Base-by-base conservation (phyloP, 768 basidiomycete species). In the Termitomyces sp. region DNA sequence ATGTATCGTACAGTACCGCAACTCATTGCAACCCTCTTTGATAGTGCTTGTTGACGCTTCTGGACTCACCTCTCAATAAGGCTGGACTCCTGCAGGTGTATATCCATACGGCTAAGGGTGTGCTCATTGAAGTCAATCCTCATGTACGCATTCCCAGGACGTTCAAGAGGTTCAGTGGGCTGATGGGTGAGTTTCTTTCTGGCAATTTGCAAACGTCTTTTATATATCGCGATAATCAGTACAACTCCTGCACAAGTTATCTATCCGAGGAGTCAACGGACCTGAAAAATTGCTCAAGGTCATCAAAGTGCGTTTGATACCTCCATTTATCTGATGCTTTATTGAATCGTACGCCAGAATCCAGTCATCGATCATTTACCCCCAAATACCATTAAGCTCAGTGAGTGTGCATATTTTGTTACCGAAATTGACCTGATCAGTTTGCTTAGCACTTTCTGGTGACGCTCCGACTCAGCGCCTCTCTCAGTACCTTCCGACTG, bases 31-130 rank as follows among this genome's bases (percentile, higher is more conserved):
- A 20, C n/a, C 20, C 14, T 40, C 20, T 60, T 41, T 62, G 54
- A 7, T 66, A 98, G 94, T 99, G 97, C 69, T 84, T 99, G 12
- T 77, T 99, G 65, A 99, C 97, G 0, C 80, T 99, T 7, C 84
- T 99, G 58, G 97, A 99, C 75, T 98, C 96, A 20, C 97, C 97
- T 1, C 77, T 99, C 48, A 99, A 99, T 82, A 98, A 98, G 75
- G 92, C 96, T 8, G 97, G 97, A 10, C 75, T 93, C 30, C 84
- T 98, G 12, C 97, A 98, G 72, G 95, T 99, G 18, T 99, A 96
- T 76, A 95, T 99, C 61, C 95, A 98, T 77, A 98, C 97, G 16
- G 91, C 94, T 18, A 93, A 91, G 67, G 95, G 95, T 41, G 91
- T 95, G 13, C 83, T 99, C 49, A 98, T 99, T 70, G 96, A 99